phyloP scores from a whole-genome alignment of 2,329 filamentous ascomycete genomes.

The Aureobasidium sp. region DNA sequence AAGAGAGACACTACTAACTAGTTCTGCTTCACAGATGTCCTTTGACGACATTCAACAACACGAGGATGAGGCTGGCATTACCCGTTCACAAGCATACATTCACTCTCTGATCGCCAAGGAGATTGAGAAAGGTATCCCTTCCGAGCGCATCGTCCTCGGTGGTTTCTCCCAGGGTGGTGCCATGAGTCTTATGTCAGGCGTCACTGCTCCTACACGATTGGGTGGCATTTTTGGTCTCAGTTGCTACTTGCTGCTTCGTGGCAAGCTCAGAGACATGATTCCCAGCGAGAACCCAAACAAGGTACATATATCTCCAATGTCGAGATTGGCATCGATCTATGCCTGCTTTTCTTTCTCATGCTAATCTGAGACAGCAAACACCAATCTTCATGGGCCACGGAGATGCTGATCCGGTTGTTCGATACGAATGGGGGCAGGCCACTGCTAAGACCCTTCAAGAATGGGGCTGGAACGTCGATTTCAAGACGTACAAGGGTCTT shows the following conservation, averaged over 20 bases:
- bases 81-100: conserved; percentile 65
- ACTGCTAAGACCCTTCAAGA: conserved; percentile 60
- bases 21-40: conserved; percentile 25
- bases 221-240: conserved; percentile 84
- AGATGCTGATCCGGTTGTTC: conserved; percentile 64
- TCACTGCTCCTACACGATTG: conserved; percentile 65
- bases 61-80: conserved; percentile 66
- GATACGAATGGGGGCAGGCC: conserved; percentile 56
- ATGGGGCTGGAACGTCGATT: conserved; percentile 63
- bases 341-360: background rate
- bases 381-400: conserved; percentile 88
- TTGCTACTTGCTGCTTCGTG: conserved; percentile 66
- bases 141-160: conserved; percentile 75
- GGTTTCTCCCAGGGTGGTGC: conserved; percentile 84
- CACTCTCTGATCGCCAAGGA: conserved; percentile 71
- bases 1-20: background rate
- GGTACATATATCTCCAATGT: background rate
- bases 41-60: conserved; percentile 37
- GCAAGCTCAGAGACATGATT: conserved; percentile 51
- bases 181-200: conserved; percentile 71
- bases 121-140: conserved; percentile 69
- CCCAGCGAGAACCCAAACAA: conserved; percentile 38
- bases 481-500: conserved; percentile 70
- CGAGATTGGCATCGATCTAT: background rate
- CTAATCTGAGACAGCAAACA: conserved; percentile 45